Percentiles rank a stretch among this genome's conserved stretches.
Conservation (phyloP, 2,329 filamentous ascomycete species). For the Eutypa lata region DNA sequence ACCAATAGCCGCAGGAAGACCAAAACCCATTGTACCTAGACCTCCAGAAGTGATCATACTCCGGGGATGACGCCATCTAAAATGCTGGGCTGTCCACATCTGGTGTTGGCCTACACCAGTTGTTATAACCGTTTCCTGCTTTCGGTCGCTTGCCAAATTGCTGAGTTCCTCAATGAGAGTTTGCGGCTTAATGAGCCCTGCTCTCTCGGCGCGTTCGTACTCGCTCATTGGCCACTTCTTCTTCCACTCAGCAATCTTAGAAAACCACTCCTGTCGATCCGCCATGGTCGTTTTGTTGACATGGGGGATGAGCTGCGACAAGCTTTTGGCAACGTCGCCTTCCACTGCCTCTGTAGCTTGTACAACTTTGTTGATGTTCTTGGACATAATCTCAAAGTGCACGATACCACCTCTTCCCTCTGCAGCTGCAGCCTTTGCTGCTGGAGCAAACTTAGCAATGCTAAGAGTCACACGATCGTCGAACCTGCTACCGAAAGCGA, state of each 20-base stretch:
- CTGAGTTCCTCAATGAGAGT: constrained; percentile 87
- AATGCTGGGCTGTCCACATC: constrained; percentile 96
- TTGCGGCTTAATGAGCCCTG: constrained; percentile 90
- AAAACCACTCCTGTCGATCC: constrained; percentile 81
- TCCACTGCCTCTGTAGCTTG: constrained; percentile 94
- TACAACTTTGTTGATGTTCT: constrained; percentile 99
- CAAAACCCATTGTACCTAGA: constrained; percentile 93
- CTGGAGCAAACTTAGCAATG: constrained; percentile 83
- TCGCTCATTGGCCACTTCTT: constrained; percentile 77
- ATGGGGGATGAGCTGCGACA: constrained; percentile 70
- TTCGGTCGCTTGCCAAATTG: constrained; percentile 74
- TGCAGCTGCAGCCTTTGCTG: constrained; percentile 77
- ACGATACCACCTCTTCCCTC: constrained; percentile 91
- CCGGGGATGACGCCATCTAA: constrained; percentile 86
- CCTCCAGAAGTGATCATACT: constrained; percentile 97
- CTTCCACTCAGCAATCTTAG: constrained; percentile 89
- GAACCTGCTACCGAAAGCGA: constrained; percentile 89
- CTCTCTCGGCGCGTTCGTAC: constrained; percentile 74
- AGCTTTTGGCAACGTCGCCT: constrained; percentile 82
- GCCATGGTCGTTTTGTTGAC: constrained; percentile 59
- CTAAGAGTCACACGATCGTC: constrained; percentile 90
- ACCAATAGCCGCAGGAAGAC: constrained; percentile 90
- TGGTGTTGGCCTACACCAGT: constrained; percentile 98
- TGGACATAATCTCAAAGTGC: constrained; percentile 97
- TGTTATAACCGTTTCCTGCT: constrained; percentile 81